Evolutionary conservation across 2,329 filamentous ascomycete species (phyloP), one percentile per base, ranked within the genome.

Genomic region (Bipolaris zeicola): DNA sequence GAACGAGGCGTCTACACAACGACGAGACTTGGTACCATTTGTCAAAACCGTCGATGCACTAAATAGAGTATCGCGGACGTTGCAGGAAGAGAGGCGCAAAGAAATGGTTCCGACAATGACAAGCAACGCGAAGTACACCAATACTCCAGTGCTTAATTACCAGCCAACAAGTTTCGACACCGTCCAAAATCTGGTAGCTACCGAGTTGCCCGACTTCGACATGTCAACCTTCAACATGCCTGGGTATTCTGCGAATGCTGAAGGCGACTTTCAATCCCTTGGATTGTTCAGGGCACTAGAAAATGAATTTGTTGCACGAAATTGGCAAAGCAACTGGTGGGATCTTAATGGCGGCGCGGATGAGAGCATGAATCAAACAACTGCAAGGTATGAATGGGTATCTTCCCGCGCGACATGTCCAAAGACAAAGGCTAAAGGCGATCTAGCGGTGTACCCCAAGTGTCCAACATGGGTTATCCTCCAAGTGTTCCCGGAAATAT

Each of bases 241-340:
- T 1, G 68, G 68, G 16, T 63, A 67, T 8, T 45, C 60, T 6
- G 50, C 60, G 39, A 63, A 56, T 3, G 36, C 60, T 28, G 63
- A 66, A 6, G 67, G 61, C 13, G 61, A 61, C 14, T 59, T 65
- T n/a, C 63, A 71, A 43, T 64, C 69, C 6, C 53, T 66, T 3
- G 64, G 60, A 2, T 68, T 69, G 18, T 65, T 73, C 1, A 50
- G 70, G 6, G 69, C 69, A 1, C 43, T 73, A 28, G 70, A 73
- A 36, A 71, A 57, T n/a, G 69, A 72, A 24, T 65, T 72, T 31
- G 63, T 69, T n/a, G 58, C 58, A 8, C 52, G 64, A 11, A 73
- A 70, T 22, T 73, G 69, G 69, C 61, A 69, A 44, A 62, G 65
- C 24, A 48, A 56, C 16, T 71, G 67, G 68, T 73, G 68, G 70